Conservation (phyloP, 495 filamentous ascomycete genomes). For the Penicillium coffeae region DNA sequence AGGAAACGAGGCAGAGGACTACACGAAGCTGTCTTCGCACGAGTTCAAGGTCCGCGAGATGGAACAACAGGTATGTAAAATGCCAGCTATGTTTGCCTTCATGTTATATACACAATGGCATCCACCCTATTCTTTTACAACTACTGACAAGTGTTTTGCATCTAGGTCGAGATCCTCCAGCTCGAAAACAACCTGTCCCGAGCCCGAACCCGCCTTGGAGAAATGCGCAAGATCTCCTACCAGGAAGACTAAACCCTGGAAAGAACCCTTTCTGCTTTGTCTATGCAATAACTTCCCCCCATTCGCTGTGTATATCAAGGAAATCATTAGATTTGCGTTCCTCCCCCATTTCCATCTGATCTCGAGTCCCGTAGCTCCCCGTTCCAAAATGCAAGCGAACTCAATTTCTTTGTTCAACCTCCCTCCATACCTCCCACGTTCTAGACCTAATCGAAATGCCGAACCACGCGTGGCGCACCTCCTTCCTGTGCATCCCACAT, state of each 20-base stretch:
- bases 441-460: too few relatives aligned
- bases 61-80: slow-evolving; percentile 89
- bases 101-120: neutral
- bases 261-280: neutral
- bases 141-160: slow-evolving; percentile 13
- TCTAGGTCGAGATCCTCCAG: slow-evolving; percentile 92
- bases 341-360: neutral
- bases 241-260: slow-evolving; percentile 60
- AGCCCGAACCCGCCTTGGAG: slow-evolving; percentile 79
- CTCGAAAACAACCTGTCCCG: slow-evolving; percentile 83
- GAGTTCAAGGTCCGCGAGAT: slow-evolving; percentile 99
- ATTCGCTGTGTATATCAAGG: slow-evolving; percentile 1
- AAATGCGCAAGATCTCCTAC: slow-evolving; percentile 99
- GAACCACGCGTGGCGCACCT: too few relatives aligned
- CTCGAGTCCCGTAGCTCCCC: too few relatives aligned
- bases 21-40: slow-evolving; percentile 77
- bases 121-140: neutral
- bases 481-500: too few relatives aligned
- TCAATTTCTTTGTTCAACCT: too few relatives aligned
- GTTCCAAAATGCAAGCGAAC: too few relatives aligned
- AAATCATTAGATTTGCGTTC: neutral
- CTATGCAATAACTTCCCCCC: neutral
- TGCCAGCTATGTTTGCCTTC: neutral
- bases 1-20: slow-evolving; percentile 76
- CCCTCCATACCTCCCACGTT: too few relatives aligned